These are phyloP conservation scores for Colletotrichum sp. DNA, from an alignment of 2,329 filamentous ascomycete species.

Conservation along the genomic window DNA sequence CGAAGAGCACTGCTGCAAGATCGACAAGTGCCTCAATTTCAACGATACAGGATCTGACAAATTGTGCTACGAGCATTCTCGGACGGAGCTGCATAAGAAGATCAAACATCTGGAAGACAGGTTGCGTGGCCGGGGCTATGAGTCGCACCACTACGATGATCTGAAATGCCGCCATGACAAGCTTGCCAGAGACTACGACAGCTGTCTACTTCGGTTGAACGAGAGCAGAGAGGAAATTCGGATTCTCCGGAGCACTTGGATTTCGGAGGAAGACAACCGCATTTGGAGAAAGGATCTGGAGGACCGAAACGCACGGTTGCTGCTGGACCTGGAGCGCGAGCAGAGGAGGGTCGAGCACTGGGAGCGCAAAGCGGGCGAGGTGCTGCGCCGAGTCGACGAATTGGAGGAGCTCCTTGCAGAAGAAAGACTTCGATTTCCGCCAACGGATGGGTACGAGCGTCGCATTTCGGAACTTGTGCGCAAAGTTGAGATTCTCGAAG, in stretches of 20 bases:
- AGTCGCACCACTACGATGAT: not conserved
- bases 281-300: slow-evolving; percentile 8
- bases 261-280: slow-evolving; percentile 8
- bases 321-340: slow-evolving; percentile 87
- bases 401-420: slow-evolving; percentile 5
- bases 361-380: slow-evolving; percentile 73
- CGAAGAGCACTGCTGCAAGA: slow-evolving; percentile 14
- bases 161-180: slow-evolving; percentile 6
- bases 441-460: not conserved
- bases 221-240: slow-evolving; percentile 3
- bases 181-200: slow-evolving; percentile 4
- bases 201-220: not conserved
- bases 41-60: slow-evolving; percentile 1
- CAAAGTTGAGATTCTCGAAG: slow-evolving; percentile 13
- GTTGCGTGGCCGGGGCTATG: not conserved
- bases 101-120: slow-evolving; percentile 9
- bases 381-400: slow-evolving; percentile 2
- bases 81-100: not conserved
- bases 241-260: not conserved
- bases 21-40: slow-evolving; percentile 10
- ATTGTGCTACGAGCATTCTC: slow-evolving; percentile 14
- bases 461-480: slow-evolving; percentile 9
- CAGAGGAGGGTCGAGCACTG: slow-evolving; percentile 96
- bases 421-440: not conserved
- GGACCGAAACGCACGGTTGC: slow-evolving; percentile 1